Evolutionary conservation across 1,139 yeast genomes (phyloP).

Genomic region (Lodderomyces pseudojiufengensis): DNA sequence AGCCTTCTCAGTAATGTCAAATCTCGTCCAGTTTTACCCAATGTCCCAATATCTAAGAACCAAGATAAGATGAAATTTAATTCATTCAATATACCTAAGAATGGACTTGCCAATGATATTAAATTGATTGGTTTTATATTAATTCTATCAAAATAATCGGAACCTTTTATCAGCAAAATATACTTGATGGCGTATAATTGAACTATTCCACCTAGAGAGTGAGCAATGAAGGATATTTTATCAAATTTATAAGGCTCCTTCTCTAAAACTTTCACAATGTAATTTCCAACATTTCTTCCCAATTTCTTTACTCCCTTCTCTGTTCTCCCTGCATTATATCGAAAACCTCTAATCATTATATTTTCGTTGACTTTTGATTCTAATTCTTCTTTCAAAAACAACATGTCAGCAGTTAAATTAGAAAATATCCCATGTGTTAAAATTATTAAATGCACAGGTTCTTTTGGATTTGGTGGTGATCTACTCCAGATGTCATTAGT

Average conservation of each 20-base stretch:
- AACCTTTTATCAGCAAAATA: slow-evolving; percentile 45
- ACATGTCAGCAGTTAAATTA: slow-evolving; percentile 84
- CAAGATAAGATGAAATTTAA: slow-evolving; percentile 83
- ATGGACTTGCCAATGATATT: slow-evolving; percentile 80
- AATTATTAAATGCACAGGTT: slow-evolving; percentile 68
- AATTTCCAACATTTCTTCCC: slow-evolving; percentile 76
- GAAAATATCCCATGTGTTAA: slow-evolving; percentile 92
- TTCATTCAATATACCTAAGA: slow-evolving; percentile 78
- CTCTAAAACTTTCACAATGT: slow-evolving; percentile 53
- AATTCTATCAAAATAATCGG: slow-evolving; percentile 58
- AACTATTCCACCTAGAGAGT: slow-evolving; percentile 86
- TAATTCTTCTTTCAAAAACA: slow-evolving; percentile 75
- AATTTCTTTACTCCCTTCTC: slow-evolving; percentile 84
- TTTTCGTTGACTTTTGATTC: slow-evolving; percentile 61
- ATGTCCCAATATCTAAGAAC: slow-evolving; percentile 79
- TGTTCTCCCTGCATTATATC: slow-evolving; percentile 82
- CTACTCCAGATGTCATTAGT: slow-evolving; percentile 72
- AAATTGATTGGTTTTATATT: slow-evolving; percentile 62
- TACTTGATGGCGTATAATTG: slow-evolving; percentile 90
- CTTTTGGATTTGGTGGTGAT: slow-evolving; percentile 33
- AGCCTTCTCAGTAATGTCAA: slow-evolving; percentile 52
- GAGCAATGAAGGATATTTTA: slow-evolving; percentile 83
- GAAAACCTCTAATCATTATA: slow-evolving; percentile 73
- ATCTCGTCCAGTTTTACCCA: slow-evolving; percentile 92
- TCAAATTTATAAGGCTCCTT: slow-evolving; percentile 34